phyloP scores from a whole-genome alignment of 176 grass and related monocot genomes.

The Oryza officinalis region DNA sequence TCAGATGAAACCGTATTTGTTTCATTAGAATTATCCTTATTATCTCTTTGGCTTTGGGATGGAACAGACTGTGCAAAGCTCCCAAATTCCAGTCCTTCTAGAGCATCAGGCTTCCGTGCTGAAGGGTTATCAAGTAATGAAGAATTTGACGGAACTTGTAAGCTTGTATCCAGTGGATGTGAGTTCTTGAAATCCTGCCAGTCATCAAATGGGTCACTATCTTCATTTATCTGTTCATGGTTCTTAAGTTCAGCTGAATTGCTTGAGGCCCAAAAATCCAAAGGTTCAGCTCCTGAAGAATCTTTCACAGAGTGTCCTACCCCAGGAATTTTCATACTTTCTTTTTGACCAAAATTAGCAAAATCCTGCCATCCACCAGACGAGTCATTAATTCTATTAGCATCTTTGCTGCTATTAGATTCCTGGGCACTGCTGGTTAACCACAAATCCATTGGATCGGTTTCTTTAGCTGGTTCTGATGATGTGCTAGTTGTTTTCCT shows the following conservation, averaged over 20 bases:
- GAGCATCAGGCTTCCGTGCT: slow-evolving; percentile 20
- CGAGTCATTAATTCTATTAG: slow-evolving; percentile 30
- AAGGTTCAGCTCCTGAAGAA: slow-evolving; percentile 38
- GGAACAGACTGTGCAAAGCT: slow-evolving; percentile 14
- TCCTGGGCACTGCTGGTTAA: slow-evolving; percentile 46
- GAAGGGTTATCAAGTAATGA: slow-evolving; percentile 31
- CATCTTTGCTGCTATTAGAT: slow-evolving; percentile 25
- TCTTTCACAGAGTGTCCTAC: slow-evolving; percentile 31
- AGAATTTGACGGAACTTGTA: slow-evolving; percentile 34
- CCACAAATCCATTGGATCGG: slow-evolving; percentile 43
- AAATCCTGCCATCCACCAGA: slow-evolving; percentile 69
- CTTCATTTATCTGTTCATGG: slow-evolving; percentile 30
- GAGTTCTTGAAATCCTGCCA: slow-evolving; percentile 62
- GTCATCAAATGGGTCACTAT: slow-evolving; percentile 61
- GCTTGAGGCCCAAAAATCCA: slow-evolving; percentile 40
- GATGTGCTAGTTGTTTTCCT: slow-evolving; percentile 22
- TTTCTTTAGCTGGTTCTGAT: slow-evolving; percentile 48
- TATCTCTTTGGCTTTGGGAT: slow-evolving; percentile 28
- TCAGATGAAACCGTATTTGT: slow-evolving; percentile 33
- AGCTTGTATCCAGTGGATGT: slow-evolving; percentile 27
- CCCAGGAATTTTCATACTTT: slow-evolving; percentile 22
- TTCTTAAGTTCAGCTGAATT: slow-evolving; percentile 36
- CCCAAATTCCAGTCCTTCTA: slow-evolving; percentile 30
- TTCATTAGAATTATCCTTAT: slow-evolving; percentile 38
- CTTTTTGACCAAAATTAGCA: slow-evolving; percentile 48